Evolutionary conservation across 805 yeast species (phyloP).

Genomic region (Starmera quercuum): DNA sequence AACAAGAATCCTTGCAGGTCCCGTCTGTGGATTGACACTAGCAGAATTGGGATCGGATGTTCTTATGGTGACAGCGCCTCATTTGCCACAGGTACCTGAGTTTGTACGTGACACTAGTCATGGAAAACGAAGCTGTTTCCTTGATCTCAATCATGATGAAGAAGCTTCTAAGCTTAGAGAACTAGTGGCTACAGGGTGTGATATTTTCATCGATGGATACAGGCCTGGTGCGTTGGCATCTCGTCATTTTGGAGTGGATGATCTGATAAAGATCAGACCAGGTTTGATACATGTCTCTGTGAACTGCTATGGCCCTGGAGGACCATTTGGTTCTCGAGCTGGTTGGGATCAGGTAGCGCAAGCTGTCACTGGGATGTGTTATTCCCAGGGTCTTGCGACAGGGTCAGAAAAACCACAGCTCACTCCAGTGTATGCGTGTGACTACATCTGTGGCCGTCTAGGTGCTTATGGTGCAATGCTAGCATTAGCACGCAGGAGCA

Average conservation of each 20-base stretch:
- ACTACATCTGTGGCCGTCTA: slow-evolving; percentile 1
- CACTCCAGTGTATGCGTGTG: not conserved
- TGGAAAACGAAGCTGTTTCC: not conserved
- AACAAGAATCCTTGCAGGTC: slow-evolving; percentile 35
- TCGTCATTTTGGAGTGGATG: not conserved
- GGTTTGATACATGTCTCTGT: not conserved
- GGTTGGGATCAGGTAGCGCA: slow-evolving; percentile 1
- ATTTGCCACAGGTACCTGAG: not conserved
- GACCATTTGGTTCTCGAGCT: not conserved
- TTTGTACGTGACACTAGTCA: slow-evolving; percentile 1
- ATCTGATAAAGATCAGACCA: not conserved
- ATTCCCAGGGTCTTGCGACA: not conserved
- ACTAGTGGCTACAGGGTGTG: not conserved
- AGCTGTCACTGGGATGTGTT: slow-evolving; percentile 1
- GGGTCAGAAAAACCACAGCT: not conserved
- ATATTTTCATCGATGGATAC: not conserved
- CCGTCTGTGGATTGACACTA: slow-evolving; percentile 29
- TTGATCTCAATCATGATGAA: not conserved
- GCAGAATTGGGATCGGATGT: slow-evolving; percentile 26
- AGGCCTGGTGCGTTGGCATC: not conserved
- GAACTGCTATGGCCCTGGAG: not conserved
- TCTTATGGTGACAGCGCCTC: not conserved
- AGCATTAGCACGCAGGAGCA: not conserved
- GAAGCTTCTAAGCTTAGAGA: not conserved
- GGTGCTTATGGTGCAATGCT: slow-evolving; percentile 1